Conservation (phyloP, 495 filamentous ascomycete species). For the Penicillium angulare region DNA sequence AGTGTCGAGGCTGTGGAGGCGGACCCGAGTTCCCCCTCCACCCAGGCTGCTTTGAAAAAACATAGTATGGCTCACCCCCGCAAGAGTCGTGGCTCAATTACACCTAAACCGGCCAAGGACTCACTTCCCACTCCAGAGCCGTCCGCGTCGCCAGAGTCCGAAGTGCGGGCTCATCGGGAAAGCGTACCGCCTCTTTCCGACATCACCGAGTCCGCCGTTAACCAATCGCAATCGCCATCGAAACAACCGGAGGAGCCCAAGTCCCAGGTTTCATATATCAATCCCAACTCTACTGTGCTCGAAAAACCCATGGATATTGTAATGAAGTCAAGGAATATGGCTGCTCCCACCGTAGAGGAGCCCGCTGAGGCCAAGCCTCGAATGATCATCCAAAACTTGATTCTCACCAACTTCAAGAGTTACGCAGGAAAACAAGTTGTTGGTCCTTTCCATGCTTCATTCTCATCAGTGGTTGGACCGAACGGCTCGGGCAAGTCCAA, state of each 20-base stretch:
- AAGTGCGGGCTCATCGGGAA: conserved; percentile 46
- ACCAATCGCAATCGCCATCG: conserved; percentile 54
- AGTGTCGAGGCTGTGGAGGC: conserved; percentile 43
- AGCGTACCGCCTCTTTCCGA: conserved; percentile 68
- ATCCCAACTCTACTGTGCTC: conserved; percentile 67
- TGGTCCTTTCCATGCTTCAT: conserved; percentile 93
- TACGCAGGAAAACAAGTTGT: conserved; percentile 95
- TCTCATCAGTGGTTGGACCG: conserved; percentile 97
- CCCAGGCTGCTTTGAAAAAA: conserved; percentile 61
- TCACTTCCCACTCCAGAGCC: conserved; percentile 61
- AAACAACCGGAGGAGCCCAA: conserved; percentile 39
- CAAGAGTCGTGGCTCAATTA: conserved; percentile 50
- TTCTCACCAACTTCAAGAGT: conserved; percentile 96
- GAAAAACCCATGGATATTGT: conserved; percentile 95
- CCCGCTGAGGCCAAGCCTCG: conserved; percentile 71
- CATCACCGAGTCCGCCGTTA: conserved; percentile 70
- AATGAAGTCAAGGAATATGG: conserved; percentile 76
- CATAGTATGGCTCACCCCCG: conserved; percentile 63
- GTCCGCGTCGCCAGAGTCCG: conserved; percentile 51
- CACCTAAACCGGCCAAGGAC: conserved; percentile 42
- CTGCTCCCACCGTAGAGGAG: conserved; percentile 64
- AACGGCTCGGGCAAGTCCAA: conserved; percentile 99
- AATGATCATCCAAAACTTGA: conserved; percentile 85
- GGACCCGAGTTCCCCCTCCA: conserved; percentile 62
- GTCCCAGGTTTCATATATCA: conserved; percentile 61